Base-by-base conservation (phyloP, 192 early-diverging fungal species). In the Entomortierella parvispora region DNA sequence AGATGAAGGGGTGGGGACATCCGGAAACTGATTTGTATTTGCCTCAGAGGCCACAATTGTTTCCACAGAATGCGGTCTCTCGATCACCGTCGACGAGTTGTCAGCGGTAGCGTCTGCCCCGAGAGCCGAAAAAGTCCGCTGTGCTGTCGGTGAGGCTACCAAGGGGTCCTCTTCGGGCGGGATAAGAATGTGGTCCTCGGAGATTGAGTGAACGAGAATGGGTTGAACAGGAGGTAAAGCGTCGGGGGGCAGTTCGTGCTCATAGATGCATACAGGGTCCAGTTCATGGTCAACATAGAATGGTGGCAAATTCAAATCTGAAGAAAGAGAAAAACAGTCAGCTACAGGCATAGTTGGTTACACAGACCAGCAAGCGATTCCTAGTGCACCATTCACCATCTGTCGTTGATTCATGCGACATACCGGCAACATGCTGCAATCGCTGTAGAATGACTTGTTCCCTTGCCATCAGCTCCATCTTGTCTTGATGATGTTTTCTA, bases 261-360 rank as follows among this genome's bases (percentile, higher is more conserved):
- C 74, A 52, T 64, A 77, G 46, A 77, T 62, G 48, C 65, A 67
- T 28, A 77, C 74, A 11, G 74, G 74, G 49, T 77, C 74, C 48
- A 68, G 44, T 23, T 58, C 66, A 58, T 68, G 65, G 61, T 68
- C 60, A 11, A n/a, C 32, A 28, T 77, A 77, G 49, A 58, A 58
- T 26, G 74, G 74, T 4, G 66, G 66, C 45, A 68, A 15, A 42
- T 67, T 77, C 44, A 55, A 10, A 31, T 62, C 74, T 77, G 43
- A 50, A 9, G 42, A 8, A 9, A 12, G 4, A 17, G 2, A 29
- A 46, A 46, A 44, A 46, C n/a, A 37, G 11, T 33, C 15, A 48
- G 48, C 15, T 15, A 1, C 3, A 31, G 23, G 32, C 34, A 20
- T 3, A 25, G 50, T 31, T 2, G 4, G 51, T 32, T 33, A 31